These are phyloP conservation scores for Escovopsis sp. DNA, from an alignment of 2,329 filamentous ascomycete genomes.

Conservation along the genomic window DNA sequence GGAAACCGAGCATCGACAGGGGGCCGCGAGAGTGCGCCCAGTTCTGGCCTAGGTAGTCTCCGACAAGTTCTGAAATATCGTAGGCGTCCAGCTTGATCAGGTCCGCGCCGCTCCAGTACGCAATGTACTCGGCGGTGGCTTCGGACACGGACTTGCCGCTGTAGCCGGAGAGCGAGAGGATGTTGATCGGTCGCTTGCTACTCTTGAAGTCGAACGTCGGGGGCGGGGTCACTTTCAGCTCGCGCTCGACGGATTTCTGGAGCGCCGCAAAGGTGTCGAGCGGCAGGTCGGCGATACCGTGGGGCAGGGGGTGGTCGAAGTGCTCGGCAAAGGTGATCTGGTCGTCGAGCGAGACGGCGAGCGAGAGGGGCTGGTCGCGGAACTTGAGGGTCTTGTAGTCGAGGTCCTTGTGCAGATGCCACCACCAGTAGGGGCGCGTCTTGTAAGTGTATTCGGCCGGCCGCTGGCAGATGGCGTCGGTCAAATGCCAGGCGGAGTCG, in stretches of 20 bases:
- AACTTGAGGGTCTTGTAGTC: conserved; percentile 15
- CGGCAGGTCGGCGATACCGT: conserved; percentile 21
- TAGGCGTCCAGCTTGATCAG: conserved; percentile 53
- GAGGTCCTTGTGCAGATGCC: conserved; percentile 23
- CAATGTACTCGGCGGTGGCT: conserved; percentile 46
- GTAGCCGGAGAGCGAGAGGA: conserved; percentile 24
- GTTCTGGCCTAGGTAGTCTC: conserved; percentile 53
- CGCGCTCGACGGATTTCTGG: conserved; percentile 14
- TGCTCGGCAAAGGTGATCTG: conserved; percentile 16
- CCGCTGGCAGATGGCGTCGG: conserved; percentile 20
- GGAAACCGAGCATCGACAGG: conserved; percentile 41
- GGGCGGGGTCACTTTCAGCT: conserved; percentile 15
- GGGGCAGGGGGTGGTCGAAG: conserved; percentile 19
- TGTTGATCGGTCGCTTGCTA: conserved; percentile 23
- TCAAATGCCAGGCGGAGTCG: conserved; percentile 22
- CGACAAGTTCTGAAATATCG: conserved; percentile 54
- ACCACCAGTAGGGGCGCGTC: conserved; percentile 26
- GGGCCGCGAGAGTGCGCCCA: conserved; percentile 31
- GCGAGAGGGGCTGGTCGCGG: conserved; percentile 15
- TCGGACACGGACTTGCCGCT: conserved; percentile 23
- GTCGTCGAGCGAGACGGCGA: conserved; percentile 13
- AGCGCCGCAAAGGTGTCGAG: conserved; percentile 19
- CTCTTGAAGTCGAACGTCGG: conserved; percentile 17
- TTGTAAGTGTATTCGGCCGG: conserved; percentile 20
- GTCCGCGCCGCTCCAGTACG: conserved; percentile 47